Base-by-base conservation (phyloP, 2,329 filamentous ascomycete genomes). In the Colletotrichum siamense region DNA sequence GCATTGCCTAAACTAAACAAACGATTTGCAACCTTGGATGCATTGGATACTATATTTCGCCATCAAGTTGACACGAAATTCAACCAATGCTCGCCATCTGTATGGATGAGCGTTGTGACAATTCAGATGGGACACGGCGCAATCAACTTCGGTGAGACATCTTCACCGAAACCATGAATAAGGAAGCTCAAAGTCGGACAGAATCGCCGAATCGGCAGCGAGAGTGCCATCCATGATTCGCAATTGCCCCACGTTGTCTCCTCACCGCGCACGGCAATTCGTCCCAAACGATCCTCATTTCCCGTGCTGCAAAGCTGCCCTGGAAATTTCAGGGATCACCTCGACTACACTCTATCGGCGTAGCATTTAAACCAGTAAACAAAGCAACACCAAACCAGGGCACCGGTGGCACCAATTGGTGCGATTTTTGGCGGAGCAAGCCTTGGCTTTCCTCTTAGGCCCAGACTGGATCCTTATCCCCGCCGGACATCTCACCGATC, bases 311-410 rank as follows among this genome's bases (percentile, higher is more conserved):
- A 16, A 26, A n/a, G 28, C 28, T 67, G 32, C 63, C 24, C n/a
- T 63, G 62, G 52, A 49, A 73, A 12, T n/a, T 39, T 3, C 63
- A 75, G 59, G 69, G 73, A 57, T 73, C 69, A 75, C 67, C 26
- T 62, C 62, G 30, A 28, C 22, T 30, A 39, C 32, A 63, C 28
- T 68, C n/a, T 10, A 55, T 28, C 57, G 36, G 44, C 44, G 69
- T 63, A 55, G 39, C 62, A 72, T 62, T 18, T 26, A 49, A 64
- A 34, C 39, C 32, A 39, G 55, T 39, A 68, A 63, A 63, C 24
- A 65, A 55, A 49, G 59, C 57, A 52, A 66, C 39, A 22, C 34
- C 57, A 22, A 36, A 26, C 13, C 70, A 64, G 69, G 73, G 69
- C 67, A 61, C 3, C 16, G n/a, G 13, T 26, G 18, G 22, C 49